Base-by-base conservation (phyloP, 208 protist species). In the Leishmania major region DNA sequence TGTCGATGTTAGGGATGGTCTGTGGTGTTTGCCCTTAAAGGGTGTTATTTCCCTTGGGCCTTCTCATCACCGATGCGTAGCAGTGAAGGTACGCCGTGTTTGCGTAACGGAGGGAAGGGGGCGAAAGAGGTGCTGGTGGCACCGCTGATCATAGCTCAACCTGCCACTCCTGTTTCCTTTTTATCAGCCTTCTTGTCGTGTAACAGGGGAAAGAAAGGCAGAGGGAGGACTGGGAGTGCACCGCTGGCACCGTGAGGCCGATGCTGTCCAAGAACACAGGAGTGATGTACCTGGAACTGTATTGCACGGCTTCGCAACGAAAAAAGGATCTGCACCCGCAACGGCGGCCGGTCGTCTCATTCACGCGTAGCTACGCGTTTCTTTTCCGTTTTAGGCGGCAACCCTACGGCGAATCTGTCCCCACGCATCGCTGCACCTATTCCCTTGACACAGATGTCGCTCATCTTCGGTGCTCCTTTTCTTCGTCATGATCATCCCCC, bases 11-110 rank as follows among this genome's bases (percentile, higher is more conserved):
- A 0, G 71, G 25, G 28, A 74, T 60, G 0, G 0, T 64, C 0
- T 81, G 35, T 57, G 19, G 13, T 22, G 62, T 22, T 6, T 22
- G 1, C 40, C 8, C 31, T 2, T 0, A 25, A 15, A 35, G 28
- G 22, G 22, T 76, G 13, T 43, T 47, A 31, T 84, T 60, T 67
- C 45, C 78, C 31, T 53, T 40, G 28, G 62, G 62, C 62, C 31
- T 40, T 40, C 28, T 31, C 15, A 69, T 69, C 31, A 25, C 15
- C 62, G 31, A 40, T 40, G 28, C 15, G 8, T 40, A 40, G 17
- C n/a, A 35, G 62, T 40, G 40, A 69, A 17, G 62, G 15, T 40
- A 22, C 62, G 31, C 13, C 31, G 2, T 69, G 31, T 69, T 35
- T 40, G 11, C 62, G 7, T 40, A 35, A 40, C 1, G 62, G 15